Evolutionary conservation across 2,329 filamentous ascomycete genomes (phyloP), one percentile per base, ranked within the genome.

Genomic region (Exophiala aquamarina): DNA sequence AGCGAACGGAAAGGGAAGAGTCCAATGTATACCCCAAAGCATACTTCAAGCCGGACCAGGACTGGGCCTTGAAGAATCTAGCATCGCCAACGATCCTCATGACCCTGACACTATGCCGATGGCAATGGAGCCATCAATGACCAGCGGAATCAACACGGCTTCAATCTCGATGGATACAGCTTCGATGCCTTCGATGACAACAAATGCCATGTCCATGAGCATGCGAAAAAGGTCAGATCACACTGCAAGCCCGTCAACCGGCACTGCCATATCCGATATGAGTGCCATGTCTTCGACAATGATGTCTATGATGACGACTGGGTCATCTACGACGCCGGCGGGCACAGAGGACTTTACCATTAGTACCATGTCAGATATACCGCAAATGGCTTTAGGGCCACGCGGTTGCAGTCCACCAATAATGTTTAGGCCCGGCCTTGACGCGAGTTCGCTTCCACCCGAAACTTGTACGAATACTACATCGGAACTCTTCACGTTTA

Each of bases 401-500:
- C 38, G 36, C n/a, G 50, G 52, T 32, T 55, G 52, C 41, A 53
- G 28, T 31, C 35, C 40, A 32, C 52, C 46, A 13, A 55, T 53
- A 50, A 55, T 50, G 50, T 55, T 53, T 20, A 55, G 42, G 34
- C 45, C 46, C 41, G 50, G 50, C 6, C 50, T 47, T 34, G 45
- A 53, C 31, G 33, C 26, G 21, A 54, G 47, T 26, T 54, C 50
- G 21, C 41, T 55, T n/a, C 50, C 52, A 26, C 52, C 39, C 20
- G 45, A 53, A 32, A 42, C 39, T 17, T 56, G 53, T 41, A 51
- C 38, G n/a, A 54, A 56, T 34, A 56, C 47, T 13, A 51, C 50
- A 13, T 48, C 44, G 20, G 42, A 46, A 31, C 44, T 33, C 7
- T 43, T 48, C 38, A 43, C 19, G 26, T 48, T 43, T 13, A 43